Evolutionary conservation across 2,329 filamentous ascomycete genomes (phyloP).

Genomic region (Cadophora sp.): DNA sequence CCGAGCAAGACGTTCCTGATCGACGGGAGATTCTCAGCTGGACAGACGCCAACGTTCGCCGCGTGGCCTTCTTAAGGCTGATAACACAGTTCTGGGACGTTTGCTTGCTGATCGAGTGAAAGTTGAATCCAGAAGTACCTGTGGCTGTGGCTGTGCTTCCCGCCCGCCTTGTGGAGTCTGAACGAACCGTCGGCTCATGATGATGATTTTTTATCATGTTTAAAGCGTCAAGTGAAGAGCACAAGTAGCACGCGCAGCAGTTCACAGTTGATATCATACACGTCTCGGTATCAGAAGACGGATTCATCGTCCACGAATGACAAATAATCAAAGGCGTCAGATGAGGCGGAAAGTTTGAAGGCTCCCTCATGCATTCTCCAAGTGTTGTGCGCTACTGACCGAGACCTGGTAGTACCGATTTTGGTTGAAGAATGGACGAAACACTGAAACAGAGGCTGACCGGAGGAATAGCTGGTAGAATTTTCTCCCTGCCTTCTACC

Average conservation of each 20-base stretch:
- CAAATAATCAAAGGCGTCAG: not conserved
- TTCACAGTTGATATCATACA: not conserved
- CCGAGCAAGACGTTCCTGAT: slow-evolving; percentile 5
- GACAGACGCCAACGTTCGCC: not conserved
- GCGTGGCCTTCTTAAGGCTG: slow-evolving; percentile 13
- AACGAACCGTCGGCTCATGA: not conserved
- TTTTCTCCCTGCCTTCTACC: not conserved
- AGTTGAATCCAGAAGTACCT: not conserved
- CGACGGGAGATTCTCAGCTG: not conserved
- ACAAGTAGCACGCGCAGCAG: not conserved
- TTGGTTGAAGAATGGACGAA: not conserved
- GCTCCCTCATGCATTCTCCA: not conserved
- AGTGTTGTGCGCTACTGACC: not conserved
- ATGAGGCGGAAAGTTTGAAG: not conserved
- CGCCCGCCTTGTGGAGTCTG: slow-evolving; percentile 1
- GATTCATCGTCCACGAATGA: not conserved
- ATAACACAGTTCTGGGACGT: not conserved
- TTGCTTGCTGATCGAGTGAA: not conserved
- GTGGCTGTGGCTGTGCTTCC: slow-evolving; percentile 19
- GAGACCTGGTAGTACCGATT: not conserved
- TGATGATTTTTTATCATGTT: not conserved
- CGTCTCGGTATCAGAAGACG: slow-evolving; percentile 4
- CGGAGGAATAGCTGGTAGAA: not conserved
- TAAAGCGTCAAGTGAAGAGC: not conserved
- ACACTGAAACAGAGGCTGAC: not conserved